Base-by-base conservation (phyloP, 2,329 filamentous ascomycete genomes). In the Emergomyces pasteurianus region DNA sequence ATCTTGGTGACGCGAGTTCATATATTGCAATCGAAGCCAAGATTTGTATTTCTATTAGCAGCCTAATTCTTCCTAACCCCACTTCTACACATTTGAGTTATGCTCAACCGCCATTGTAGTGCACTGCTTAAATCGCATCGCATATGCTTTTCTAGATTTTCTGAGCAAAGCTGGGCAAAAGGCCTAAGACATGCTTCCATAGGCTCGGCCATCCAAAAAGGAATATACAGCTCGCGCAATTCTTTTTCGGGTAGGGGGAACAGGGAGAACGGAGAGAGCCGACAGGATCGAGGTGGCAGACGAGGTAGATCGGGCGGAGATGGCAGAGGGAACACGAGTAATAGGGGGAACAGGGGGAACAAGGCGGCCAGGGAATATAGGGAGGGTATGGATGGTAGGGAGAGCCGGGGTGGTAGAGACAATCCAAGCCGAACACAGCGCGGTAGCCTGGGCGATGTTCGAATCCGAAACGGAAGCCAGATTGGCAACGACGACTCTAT, bases 151-250 rank as follows among this genome's bases (percentile, higher is more conserved):
- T 14, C 40, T 3, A 18, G 40, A 18, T 38, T 57, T 9, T n/a
- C 26, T 21, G 40, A 57, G 21, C 8, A 14, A 6, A 57, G 8
- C 55, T 28, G 18, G 28, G 40, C 36, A 28, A 46, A 23, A 43
- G 57, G 47, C 26, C 67, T 69, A 40, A 78, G 80, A 62, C 68
- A 76, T 68, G 80, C 81, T 26, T 86, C 84, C 49, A 79, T 89
- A 47, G 82, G 79, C 62, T 87, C 86, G 10, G 87, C 86, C 16
- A 78, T 90, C 60, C 83, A 85, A 68, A 76, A 71, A 72, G 63
- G 58, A 47, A 54, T 55, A 26, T 57, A 57, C 34, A 40, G 8
- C 52, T 55, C 52, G 10, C 52, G 52, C 52, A 40, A 55, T 38
- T 18, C n/a, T 40, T 26, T 26, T 40, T 9, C n/a, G n/a, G n/a